A percentile compares a stretch with the other conserved stretches of the same genome.
These are phyloP conservation scores for Cladosporium sp. DNA, from an alignment of 2,329 filamentous ascomycete genomes.

Conservation along the genomic window DNA sequence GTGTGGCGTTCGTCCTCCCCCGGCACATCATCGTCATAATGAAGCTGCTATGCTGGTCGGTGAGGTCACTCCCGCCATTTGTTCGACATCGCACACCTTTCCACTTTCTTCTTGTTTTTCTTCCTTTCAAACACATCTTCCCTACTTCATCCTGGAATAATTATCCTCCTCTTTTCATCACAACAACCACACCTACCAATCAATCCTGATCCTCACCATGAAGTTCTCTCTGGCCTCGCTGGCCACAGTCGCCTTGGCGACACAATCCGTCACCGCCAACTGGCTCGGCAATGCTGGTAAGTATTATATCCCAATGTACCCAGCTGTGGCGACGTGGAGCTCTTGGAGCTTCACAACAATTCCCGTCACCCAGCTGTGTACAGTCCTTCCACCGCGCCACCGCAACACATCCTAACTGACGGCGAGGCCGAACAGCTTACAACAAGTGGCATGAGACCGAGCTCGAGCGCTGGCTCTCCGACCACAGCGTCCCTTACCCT, in stretches of 20 bases:
- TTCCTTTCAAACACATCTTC: no score
- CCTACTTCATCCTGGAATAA: no score
- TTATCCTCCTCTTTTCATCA: background rate
- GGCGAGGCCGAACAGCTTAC: slow-evolving; percentile 60
- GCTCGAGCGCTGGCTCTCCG: slow-evolving; percentile 92
- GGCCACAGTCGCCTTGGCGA: slow-evolving; percentile 66
- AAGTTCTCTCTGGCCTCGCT: slow-evolving; percentile 66
- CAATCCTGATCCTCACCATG: slow-evolving; percentile 51
- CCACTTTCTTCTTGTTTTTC: no score
- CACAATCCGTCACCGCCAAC: slow-evolving; percentile 65
- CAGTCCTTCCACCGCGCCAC: background rate
- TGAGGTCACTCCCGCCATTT: no score
- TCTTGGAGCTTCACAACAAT: background rate
- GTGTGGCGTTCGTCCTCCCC: no score
- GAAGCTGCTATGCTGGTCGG: background rate
- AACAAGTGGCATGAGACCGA: slow-evolving; percentile 99
- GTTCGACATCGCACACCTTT: no score
- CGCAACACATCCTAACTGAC: slow-evolving; percentile 20
- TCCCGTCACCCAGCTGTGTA: slow-evolving; percentile 1
- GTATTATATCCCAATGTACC: slow-evolving; percentile 32
- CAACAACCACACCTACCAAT: background rate
- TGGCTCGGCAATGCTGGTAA: slow-evolving; percentile 81
- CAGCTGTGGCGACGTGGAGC: background rate
- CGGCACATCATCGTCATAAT: no score
- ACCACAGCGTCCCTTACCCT: slow-evolving; percentile 89